phyloP scores from a whole-genome alignment of 345 rosid genomes.

The Populus tremula region DNA sequence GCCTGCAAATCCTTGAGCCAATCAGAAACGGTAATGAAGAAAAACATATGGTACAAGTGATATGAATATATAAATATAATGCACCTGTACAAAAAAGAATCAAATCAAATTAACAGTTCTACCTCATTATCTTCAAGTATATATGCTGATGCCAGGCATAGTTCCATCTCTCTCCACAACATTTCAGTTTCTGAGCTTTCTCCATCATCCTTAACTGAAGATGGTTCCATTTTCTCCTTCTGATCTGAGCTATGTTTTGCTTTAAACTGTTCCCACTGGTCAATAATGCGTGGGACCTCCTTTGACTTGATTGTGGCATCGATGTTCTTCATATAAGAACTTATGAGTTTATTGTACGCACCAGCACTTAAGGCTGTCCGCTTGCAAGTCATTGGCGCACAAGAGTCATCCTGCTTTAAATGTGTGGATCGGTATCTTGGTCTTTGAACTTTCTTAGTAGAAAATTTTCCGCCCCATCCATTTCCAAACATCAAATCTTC shows the following conservation, averaged over 20 bases:
- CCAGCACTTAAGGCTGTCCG: constrained; percentile 62
- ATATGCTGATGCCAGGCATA: constrained; percentile 69
- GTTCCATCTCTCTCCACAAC: constrained; percentile 91
- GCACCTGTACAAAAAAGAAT: neutral
- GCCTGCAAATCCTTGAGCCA: constrained; percentile 24
- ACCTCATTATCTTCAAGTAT: constrained; percentile 81
- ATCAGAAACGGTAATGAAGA: constrained; percentile 11
- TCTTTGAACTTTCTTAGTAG: constrained; percentile 25
- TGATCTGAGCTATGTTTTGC: constrained; percentile 26
- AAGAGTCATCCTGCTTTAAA: constrained; percentile 21
- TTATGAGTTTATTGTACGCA: constrained; percentile 67
- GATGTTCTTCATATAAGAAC: constrained; percentile 70
- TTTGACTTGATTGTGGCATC: constrained; percentile 47
- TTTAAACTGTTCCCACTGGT: constrained; percentile 71
- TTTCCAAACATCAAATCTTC: constrained; percentile 50
- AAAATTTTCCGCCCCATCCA: constrained; percentile 36
- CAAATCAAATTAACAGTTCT: neutral
- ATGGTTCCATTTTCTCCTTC: constrained; percentile 31
- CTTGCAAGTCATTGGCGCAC: constrained; percentile 35
- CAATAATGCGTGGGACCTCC: constrained; percentile 52
- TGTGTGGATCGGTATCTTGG: constrained; percentile 16
- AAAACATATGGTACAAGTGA: neutral
- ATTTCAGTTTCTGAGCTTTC: constrained; percentile 68
- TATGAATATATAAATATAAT: neutral
- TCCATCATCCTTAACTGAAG: constrained; percentile 45